Evolutionary conservation across 2,329 filamentous ascomycete genomes (phyloP).

Genomic region (Claviceps sorghi): DNA sequence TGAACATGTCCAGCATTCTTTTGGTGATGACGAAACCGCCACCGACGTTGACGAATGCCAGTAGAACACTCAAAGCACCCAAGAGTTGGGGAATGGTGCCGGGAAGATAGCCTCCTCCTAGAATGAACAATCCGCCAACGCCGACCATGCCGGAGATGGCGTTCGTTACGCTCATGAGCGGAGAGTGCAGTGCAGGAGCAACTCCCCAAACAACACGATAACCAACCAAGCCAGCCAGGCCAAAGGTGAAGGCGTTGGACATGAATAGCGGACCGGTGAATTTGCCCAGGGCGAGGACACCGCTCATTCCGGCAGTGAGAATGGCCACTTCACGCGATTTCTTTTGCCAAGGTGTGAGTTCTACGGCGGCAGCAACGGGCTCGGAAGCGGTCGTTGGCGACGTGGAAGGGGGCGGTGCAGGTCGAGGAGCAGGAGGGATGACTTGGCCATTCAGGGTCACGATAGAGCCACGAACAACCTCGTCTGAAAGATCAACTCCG

Average conservation of each 20-base stretch:
- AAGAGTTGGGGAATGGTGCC: conserved; percentile 66
- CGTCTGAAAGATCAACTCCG: conserved; percentile 66
- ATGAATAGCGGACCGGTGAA: conserved; percentile 73
- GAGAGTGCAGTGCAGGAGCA: conserved; percentile 67
- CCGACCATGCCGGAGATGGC: conserved; percentile 89
- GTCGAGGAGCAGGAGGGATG: conserved; percentile 59
- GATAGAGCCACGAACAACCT: conserved; percentile 74
- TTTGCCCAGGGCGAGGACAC: conserved; percentile 63
- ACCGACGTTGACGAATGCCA: conserved; percentile 79
- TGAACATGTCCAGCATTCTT: conserved; percentile 88
- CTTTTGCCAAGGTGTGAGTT: conserved; percentile 70
- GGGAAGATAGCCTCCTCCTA: conserved; percentile 67
- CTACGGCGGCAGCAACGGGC: conserved; percentile 37
- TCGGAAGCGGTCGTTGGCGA: conserved; percentile 32
- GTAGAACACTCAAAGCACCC: conserved; percentile 63
- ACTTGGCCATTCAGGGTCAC: conserved; percentile 67
- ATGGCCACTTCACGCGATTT: conserved; percentile 59
- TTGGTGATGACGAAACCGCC: conserved; percentile 88
- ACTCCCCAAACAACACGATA: conserved; percentile 87
- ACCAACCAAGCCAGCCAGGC: conserved; percentile 69
- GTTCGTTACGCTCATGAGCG: conserved; percentile 86
- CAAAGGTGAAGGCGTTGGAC: conserved; percentile 74
- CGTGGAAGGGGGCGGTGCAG: conserved; percentile 38
- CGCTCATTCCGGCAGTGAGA: conserved; percentile 65
- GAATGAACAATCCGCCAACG: conserved; percentile 74